Base-by-base conservation (phyloP, 2,329 filamentous ascomycete species). In the Alternaria brassicicola region DNA sequence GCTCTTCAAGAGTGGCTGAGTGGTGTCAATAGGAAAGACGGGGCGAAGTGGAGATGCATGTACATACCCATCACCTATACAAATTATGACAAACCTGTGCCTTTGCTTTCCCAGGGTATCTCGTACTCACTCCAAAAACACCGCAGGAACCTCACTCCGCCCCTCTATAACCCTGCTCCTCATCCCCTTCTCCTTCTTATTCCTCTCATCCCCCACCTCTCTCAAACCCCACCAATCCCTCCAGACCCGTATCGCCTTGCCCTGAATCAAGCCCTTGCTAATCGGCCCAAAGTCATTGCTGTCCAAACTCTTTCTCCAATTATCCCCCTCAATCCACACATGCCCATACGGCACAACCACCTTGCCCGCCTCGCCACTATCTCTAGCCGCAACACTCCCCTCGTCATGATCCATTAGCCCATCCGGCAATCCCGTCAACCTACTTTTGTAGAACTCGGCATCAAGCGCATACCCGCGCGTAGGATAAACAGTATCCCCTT, bases 291-390 rank as follows among this genome's bases (percentile, higher is more conserved):
- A 97, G 12, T 87, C 87, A 78, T 97, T 96, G 77, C 93, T 97
- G 79, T 99, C 95, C 59, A 88, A 76, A 54, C 87, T 92, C 68
- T 86, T 85, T 49, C 85, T 83, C 67, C 86, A 85, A 69, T 90
- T 92, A 74, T 99, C 95, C 1, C 95, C 95, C 75, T 98, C 94
- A 1, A 99, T 87, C 95, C 95, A 99, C 26, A 98, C 84, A 80
- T 98, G 93, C 17, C 92, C 92, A 62, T 84, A 84, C 5, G 93
- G 94, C 21, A 99, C 86, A 62, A 84, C 83, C 43, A 90, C 74
- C 57, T 65, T 75, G 2, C 76, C 72, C 7, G 63, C 63, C 26
- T 39, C 45, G 3, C 33, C 42, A 36, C 31, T 33, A 23, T 65
- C 59, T 8, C 51, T 45, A n/a, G 39, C 62, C 28, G 33, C 61